Evolutionary conservation across 2,329 filamentous ascomycete species (phyloP).

Genomic region (Hawksworthiomyces lignivorus): DNA sequence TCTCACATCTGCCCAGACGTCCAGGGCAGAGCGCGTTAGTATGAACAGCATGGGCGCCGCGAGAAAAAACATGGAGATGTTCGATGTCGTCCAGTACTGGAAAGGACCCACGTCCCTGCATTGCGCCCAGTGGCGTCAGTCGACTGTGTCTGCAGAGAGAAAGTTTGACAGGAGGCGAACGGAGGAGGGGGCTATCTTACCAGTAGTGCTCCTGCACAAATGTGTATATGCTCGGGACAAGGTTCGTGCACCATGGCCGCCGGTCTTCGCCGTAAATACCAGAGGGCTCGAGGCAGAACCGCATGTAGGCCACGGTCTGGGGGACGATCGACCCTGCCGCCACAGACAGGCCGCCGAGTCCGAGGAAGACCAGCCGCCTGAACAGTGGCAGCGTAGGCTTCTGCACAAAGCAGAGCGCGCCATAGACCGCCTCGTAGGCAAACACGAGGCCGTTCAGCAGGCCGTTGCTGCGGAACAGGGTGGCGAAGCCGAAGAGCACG

Average conservation of each 20-base stretch:
- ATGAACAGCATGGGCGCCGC: conserved; percentile 69
- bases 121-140: too few relatives aligned
- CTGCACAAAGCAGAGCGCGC: conserved; percentile 31
- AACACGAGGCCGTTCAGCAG: conserved; percentile 74
- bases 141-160: too few relatives aligned
- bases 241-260: conserved; percentile 66
- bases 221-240: conserved; percentile 79
- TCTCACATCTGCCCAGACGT: conserved; percentile 22
- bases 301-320: conserved; percentile 65
- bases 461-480: conserved; percentile 75
- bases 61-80: conserved; percentile 80
- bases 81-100: conserved; percentile 80
- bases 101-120: conserved; percentile 79
- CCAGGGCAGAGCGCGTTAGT: conserved; percentile 53
- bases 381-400: conserved; percentile 30
- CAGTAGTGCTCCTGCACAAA: conserved; percentile 90
- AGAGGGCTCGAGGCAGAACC: conserved; percentile 50
- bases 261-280: conserved; percentile 19
- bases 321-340: conserved; percentile 62
- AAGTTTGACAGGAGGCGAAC: too few relatives aligned
- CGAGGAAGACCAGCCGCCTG: conserved; percentile 48
- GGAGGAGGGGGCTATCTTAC: too few relatives aligned
- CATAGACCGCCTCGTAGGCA: conserved; percentile 48
- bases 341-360: conserved; percentile 60
- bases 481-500: conserved; percentile 61